Evolutionary conservation across 371 early-diverging fungal species (phyloP).

Genomic region (Mucor irregularis): DNA sequence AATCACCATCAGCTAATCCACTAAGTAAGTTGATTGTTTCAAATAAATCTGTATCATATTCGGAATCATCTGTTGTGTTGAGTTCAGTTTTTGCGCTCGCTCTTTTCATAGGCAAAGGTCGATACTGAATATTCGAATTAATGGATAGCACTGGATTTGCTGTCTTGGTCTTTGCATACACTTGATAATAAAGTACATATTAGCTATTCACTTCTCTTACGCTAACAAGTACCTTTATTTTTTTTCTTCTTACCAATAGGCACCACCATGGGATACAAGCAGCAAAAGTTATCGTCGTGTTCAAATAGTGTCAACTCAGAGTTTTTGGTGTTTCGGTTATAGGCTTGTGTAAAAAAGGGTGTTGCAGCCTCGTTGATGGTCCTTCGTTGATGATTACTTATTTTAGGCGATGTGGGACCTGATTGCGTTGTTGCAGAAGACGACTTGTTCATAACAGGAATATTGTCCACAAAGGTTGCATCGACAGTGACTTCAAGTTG

Average conservation of each 20-base stretch:
- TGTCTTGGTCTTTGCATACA: conserved; percentile 50
- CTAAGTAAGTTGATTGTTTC: conserved; percentile 61
- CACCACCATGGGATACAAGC: conserved; percentile 56
- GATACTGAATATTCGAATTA: conserved; percentile 49
- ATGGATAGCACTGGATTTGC: conserved; percentile 36
- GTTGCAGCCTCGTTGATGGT: conserved; percentile 30
- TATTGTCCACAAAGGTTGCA: conserved; percentile 50
- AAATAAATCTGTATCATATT: conserved; percentile 59
- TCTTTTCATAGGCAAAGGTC: conserved; percentile 40
- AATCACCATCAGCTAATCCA: conserved; percentile 57
- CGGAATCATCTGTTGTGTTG: conserved; percentile 36
- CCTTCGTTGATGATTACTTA: conserved; percentile 10
- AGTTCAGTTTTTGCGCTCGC: conserved; percentile 7
- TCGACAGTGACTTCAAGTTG: conserved; percentile 64
- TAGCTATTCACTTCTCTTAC: no score
- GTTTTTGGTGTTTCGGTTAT: conserved; percentile 53
- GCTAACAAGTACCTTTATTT: neutral
- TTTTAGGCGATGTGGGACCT: conserved; percentile 39
- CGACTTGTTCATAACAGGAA: conserved; percentile 12
- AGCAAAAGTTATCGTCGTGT: conserved; percentile 52
- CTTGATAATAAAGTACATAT: conserved; percentile 15
- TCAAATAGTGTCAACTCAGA: conserved; percentile 46
- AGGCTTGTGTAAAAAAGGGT: conserved; percentile 57
- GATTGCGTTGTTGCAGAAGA: conserved; percentile 30
- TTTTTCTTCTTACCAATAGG: conserved; percentile 53